These are phyloP conservation scores for Alternaria solani DNA, from an alignment of 2,329 filamentous ascomycete genomes.

Conservation along the genomic window DNA sequence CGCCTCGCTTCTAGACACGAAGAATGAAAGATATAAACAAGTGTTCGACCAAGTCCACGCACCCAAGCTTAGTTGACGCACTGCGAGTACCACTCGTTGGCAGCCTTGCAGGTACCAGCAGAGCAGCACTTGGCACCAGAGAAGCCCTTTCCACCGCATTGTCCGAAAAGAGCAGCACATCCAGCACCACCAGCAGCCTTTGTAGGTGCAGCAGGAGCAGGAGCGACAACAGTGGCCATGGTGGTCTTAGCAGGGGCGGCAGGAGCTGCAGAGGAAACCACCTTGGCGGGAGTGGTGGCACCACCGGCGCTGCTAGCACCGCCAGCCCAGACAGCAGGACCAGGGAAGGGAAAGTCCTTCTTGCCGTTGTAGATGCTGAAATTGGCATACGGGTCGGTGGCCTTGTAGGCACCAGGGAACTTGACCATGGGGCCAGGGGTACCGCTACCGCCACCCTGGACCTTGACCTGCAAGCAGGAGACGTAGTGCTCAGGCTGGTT, in stretches of 20 bases:
- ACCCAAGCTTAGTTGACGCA: conserved; percentile 11
- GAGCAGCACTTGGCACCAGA: conserved; percentile 26
- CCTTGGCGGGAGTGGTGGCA: conserved; percentile 18
- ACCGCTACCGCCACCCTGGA: conserved; percentile 46
- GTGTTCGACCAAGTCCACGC: not conserved
- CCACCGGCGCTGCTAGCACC: conserved; percentile 11
- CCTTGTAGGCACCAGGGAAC: conserved; percentile 45
- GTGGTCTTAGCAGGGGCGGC: conserved; percentile 6
- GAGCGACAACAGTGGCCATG: conserved; percentile 3
- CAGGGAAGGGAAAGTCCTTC: conserved; percentile 27
- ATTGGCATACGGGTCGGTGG: conserved; percentile 32
- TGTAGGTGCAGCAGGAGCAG: not conserved
- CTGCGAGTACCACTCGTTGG: conserved; percentile 31
- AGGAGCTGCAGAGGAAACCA: conserved; percentile 5
- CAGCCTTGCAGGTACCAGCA: conserved; percentile 24
- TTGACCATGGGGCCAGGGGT: conserved; percentile 47
- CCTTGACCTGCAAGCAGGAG: conserved; percentile 54
- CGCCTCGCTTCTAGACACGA: not conserved
- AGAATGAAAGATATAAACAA: conserved; percentile 2
- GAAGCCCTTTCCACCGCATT: conserved; percentile 28
- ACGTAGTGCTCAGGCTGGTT: conserved; percentile 54
- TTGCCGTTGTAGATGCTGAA: conserved; percentile 39
- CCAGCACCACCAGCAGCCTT: conserved; percentile 7
- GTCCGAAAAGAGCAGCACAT: conserved; percentile 20
- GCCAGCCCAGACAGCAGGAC: conserved; percentile 25